These are phyloP conservation scores for Epichloe sibirici DNA, from an alignment of 2,329 filamentous ascomycete species.

Conservation along the genomic window DNA sequence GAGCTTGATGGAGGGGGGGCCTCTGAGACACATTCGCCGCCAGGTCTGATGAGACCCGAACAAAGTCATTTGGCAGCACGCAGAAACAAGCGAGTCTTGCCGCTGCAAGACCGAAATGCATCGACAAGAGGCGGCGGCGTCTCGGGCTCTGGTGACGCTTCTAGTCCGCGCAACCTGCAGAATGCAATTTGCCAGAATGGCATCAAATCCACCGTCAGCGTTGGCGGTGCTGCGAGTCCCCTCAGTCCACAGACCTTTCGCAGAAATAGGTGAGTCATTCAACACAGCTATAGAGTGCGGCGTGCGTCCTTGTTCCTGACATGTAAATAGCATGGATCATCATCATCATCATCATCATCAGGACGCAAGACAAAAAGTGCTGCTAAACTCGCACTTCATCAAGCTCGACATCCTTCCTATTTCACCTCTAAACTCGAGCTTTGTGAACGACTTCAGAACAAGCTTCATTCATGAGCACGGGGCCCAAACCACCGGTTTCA, in stretches of 20 bases:
- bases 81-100: not conserved
- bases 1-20: not conserved
- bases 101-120: not conserved
- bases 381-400: not conserved
- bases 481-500: not conserved
- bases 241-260: not conserved
- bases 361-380: not conserved
- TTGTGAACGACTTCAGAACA: conserved; percentile 9
- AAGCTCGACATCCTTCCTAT: not conserved
- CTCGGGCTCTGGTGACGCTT: not conserved
- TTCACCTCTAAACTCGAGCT: conserved; percentile 1
- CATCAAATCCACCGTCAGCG: not conserved
- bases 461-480: not conserved
- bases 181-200: not conserved
- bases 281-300: not conserved
- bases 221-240: not conserved
- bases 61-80: not conserved
- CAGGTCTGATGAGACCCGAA: not conserved
- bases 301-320: not conserved
- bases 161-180: not conserved
- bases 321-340: not conserved
- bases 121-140: not conserved
- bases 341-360: not conserved
- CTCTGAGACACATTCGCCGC: not conserved
- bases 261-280: not conserved